Conservation (phyloP, 768 basidiomycete genomes). For the Xerocomellus chrysenteron region DNA sequence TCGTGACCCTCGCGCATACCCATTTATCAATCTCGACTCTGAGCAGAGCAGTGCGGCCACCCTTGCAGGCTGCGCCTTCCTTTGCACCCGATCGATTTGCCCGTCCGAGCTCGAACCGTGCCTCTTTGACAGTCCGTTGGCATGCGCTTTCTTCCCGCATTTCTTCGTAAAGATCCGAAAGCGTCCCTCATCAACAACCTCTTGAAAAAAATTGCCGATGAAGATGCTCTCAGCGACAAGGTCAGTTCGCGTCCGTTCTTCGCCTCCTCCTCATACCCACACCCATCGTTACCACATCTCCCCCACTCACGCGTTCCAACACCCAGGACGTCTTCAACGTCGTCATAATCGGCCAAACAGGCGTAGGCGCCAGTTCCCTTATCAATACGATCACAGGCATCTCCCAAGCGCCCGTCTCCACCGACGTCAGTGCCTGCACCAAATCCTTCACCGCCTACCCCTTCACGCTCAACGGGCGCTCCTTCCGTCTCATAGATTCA, state of each 20-base stretch:
- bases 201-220: constrained; percentile 21
- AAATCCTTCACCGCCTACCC: constrained; percentile 23
- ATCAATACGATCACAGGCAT: constrained; percentile 37
- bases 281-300: neutral
- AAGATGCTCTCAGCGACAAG: constrained; percentile 24
- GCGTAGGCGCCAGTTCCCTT: constrained; percentile 40
- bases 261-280: neutral
- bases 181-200: constrained; percentile 22
- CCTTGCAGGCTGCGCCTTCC: constrained; percentile 9
- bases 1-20: neutral
- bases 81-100: constrained; percentile 7
- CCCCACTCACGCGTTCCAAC: neutral
- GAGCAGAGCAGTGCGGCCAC: constrained; percentile 13
- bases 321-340: constrained; percentile 29
- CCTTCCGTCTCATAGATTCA: constrained; percentile 31
- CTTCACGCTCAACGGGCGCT: constrained; percentile 26
- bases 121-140: constrained; percentile 2
- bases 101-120: constrained; percentile 1
- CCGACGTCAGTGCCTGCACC: constrained; percentile 31
- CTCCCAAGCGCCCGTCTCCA: constrained; percentile 22
- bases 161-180: constrained; percentile 29
- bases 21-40: constrained; percentile 3
- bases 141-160: constrained; percentile 28
- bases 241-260: constrained; percentile 9
- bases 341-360: constrained; percentile 32